phyloP scores from a whole-genome alignment of 2,329 filamentous ascomycete genomes.

The Trichoderma sp. region DNA sequence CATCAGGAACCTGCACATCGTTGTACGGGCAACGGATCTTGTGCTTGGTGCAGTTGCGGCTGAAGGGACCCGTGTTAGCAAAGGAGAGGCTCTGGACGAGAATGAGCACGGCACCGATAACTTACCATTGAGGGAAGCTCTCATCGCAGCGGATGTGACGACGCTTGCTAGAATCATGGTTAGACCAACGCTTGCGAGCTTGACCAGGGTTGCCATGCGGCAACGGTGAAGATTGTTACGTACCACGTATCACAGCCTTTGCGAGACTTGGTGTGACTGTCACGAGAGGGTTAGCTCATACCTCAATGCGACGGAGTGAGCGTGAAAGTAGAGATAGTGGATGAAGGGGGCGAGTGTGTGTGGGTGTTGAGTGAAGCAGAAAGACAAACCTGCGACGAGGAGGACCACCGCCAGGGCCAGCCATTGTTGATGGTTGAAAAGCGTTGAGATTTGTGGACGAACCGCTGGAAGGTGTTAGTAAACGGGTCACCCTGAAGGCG shows the following conservation, averaged over 20 bases:
- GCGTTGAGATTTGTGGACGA: slow-evolving; percentile 33
- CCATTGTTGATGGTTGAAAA: slow-evolving; percentile 59
- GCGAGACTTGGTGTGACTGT: slow-evolving; percentile 95
- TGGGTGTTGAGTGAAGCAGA: not conserved
- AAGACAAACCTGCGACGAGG: slow-evolving; percentile 62
- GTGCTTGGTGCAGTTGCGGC: slow-evolving; percentile 98
- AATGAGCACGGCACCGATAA: slow-evolving; percentile 19
- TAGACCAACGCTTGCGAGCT: not conserved
- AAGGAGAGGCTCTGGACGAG: not conserved
- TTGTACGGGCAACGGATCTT: slow-evolving; percentile 98
- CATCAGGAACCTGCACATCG: slow-evolving; percentile 67
- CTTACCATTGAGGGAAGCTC: slow-evolving; percentile 93
- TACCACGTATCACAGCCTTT: slow-evolving; percentile 95
- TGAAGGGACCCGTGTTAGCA: slow-evolving; percentile 37
- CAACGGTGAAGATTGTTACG: slow-evolving; percentile 24
- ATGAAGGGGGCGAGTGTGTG: not conserved
- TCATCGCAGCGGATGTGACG: slow-evolving; percentile 98
- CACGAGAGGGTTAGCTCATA: slow-evolving; percentile 19
- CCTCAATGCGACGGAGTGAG: not conserved
- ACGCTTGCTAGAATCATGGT: slow-evolving; percentile 59
- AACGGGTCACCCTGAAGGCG: not conserved
- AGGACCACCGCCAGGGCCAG: slow-evolving; percentile 90
- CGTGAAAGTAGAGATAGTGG: not conserved
- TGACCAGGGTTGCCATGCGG: not conserved
- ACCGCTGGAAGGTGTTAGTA: slow-evolving; percentile 19